Conservation (phyloP, 305 asterid species). For the Galium porrigens region DNA sequence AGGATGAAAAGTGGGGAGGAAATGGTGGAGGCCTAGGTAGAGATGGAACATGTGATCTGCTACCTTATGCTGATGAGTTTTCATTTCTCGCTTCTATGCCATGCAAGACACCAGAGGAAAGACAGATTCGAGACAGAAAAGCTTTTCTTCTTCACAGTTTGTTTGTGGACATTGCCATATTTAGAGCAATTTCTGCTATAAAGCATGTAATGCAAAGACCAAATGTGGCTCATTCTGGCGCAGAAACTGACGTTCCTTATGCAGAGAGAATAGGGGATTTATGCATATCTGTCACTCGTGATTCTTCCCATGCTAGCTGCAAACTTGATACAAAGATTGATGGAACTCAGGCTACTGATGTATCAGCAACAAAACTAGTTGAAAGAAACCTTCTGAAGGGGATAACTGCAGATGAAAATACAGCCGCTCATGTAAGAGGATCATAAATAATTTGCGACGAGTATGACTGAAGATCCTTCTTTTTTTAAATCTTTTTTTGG, state of each 20-base stretch:
- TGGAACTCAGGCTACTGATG: slow-evolving; percentile 68
- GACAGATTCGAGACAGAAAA: slow-evolving; percentile 83
- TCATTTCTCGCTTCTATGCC: slow-evolving; percentile 79
- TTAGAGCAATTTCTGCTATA: slow-evolving; percentile 64
- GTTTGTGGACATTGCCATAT: slow-evolving; percentile 87
- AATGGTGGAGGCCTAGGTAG: slow-evolving; percentile 96
- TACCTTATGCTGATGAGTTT: slow-evolving; percentile 75
- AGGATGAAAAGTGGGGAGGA: slow-evolving; percentile 95
- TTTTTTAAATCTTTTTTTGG: slow-evolving; percentile 12
- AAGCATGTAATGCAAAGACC: slow-evolving; percentile 50
- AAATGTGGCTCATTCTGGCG: slow-evolving; percentile 33
- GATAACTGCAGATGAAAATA: slow-evolving; percentile 87
- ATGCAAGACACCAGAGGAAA: slow-evolving; percentile 88
- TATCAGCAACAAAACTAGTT: slow-evolving; percentile 45
- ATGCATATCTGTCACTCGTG: slow-evolving; percentile 57
- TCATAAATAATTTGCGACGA: neutral
- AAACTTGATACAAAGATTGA: slow-evolving; percentile 88
- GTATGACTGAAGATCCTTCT: slow-evolving; percentile 9
- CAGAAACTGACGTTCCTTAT: slow-evolving; percentile 24
- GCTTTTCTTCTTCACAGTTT: slow-evolving; percentile 91
- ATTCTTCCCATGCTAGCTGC: slow-evolving; percentile 72
- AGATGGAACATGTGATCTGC: slow-evolving; percentile 64
- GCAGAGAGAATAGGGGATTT: slow-evolving; percentile 78
- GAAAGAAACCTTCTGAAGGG: slow-evolving; percentile 93
- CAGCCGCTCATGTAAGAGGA: slow-evolving; percentile 83